A percentile compares a stretch with the other conserved stretches of the same genome.
phyloP scores from a whole-genome alignment of 306 rosid species.

The Vigna hirtella region DNA sequence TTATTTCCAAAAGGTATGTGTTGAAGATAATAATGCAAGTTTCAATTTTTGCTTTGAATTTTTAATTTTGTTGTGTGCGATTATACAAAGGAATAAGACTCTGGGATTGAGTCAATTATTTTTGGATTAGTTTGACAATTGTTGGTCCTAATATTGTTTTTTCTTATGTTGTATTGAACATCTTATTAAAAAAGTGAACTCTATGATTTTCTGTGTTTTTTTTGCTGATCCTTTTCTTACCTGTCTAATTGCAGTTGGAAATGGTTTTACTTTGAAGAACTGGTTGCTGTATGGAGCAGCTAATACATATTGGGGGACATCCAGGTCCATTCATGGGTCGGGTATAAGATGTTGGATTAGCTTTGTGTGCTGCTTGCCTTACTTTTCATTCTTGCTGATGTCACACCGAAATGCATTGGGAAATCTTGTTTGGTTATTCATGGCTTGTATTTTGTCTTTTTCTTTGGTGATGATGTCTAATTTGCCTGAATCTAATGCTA shows the following conservation, averaged over 20 bases:
- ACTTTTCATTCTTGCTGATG: not conserved
- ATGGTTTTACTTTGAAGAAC: slow-evolving; percentile 52
- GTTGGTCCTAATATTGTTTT: slow-evolving; percentile 9
- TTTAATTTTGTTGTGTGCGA: slow-evolving; percentile 4
- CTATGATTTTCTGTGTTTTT: not conserved
- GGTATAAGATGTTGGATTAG: slow-evolving; percentile 57
- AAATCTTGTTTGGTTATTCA: slow-evolving; percentile 3
- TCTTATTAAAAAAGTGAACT: not conserved
- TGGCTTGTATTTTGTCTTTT: slow-evolving; percentile 23
- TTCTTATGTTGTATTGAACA: slow-evolving; percentile 1
- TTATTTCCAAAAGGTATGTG: slow-evolving; percentile 55
- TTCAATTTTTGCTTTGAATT: not conserved
- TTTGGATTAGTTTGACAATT: slow-evolving; percentile 1
- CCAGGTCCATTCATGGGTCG: slow-evolving; percentile 76
- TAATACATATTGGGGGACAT: slow-evolving; percentile 52
- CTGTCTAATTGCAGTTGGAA: slow-evolving; percentile 39
- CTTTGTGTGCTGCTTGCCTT: not conserved
- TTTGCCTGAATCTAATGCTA: slow-evolving; percentile 2
- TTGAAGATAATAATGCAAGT: not conserved
- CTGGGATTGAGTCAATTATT: not conserved
- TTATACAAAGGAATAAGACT: not conserved
- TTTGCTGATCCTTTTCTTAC: not conserved
- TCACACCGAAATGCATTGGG: slow-evolving; percentile 22
- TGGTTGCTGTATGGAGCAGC: slow-evolving; percentile 62
- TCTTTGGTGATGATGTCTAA: slow-evolving; percentile 12